These are phyloP conservation scores for Lyophyllum shimeji DNA, from an alignment of 768 basidiomycete species.

Conservation along the genomic window DNA sequence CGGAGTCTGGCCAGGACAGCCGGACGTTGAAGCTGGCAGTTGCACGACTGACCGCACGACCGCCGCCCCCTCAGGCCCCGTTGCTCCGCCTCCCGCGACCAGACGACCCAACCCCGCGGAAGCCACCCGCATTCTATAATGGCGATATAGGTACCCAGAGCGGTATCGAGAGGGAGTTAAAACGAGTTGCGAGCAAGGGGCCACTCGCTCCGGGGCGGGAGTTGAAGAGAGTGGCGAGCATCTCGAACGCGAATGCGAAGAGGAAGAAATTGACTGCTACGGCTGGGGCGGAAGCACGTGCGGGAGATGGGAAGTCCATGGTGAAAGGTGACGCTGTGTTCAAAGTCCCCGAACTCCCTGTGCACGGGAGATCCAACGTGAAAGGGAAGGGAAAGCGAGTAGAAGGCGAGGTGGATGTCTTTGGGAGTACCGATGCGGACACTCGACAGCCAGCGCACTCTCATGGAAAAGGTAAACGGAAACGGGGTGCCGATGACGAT, in stretches of 20 bases:
- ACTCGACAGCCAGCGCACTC: conserved; percentile 3
- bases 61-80: conserved; percentile 26
- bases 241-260: conserved; percentile 22
- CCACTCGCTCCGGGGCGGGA: conserved; percentile 11
- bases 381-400: conserved; percentile 41
- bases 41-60: conserved; percentile 51
- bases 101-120: conserved; percentile 78
- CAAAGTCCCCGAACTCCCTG: conserved; percentile 52
- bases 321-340: conserved; percentile 34
- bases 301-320: conserved; percentile 20
- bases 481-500: conserved; percentile 21
- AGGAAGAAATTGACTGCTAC: conserved; percentile 29
- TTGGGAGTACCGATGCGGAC: conserved; percentile 26
- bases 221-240: conserved; percentile 15
- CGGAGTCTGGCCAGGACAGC: conserved; percentile 16
- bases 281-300: conserved; percentile 29
- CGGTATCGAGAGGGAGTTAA: conserved; percentile 23
- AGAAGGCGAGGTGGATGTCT: conserved; percentile 31
- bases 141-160: conserved; percentile 4
- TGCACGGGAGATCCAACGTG: conserved; percentile 19
- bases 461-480: conserved; percentile 28
- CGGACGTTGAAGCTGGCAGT: conserved; percentile 46
- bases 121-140: conserved; percentile 49
- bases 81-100: conserved; percentile 53
- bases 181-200: conserved; percentile 28